These are phyloP conservation scores for Ocimum tenuiflorum DNA, from an alignment of 257 asterid species.

Conservation along the genomic window DNA sequence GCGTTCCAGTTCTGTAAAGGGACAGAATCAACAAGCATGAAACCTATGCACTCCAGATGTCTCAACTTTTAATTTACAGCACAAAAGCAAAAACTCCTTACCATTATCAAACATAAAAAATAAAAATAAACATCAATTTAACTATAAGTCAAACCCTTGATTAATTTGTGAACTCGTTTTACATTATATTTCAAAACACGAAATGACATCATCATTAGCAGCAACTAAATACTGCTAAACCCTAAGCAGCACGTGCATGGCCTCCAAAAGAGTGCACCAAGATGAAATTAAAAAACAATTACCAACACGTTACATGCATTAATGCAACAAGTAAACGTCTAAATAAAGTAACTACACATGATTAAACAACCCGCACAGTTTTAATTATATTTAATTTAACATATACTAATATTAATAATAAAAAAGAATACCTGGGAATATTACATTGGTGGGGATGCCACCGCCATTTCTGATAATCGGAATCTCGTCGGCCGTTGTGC, in stretches of 20 bases:
- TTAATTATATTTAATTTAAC: too few relatives aligned
- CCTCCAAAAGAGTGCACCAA: constrained; percentile 13
- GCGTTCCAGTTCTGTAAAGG: neutral
- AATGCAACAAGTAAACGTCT: neutral
- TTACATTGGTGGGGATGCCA: constrained; percentile 70
- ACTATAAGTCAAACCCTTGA: neutral
- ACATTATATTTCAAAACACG: neutral
- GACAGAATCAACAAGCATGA: constrained; percentile 12
- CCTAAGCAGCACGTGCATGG: constrained; percentile 28
- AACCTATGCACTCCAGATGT: constrained; percentile 10
- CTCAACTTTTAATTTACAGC: neutral
- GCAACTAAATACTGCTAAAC: constrained; percentile 1
- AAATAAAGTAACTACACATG: neutral
- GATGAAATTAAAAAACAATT: neutral
- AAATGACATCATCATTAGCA: constrained; percentile 9
- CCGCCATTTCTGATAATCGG: constrained; percentile 65
- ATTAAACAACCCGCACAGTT: too few relatives aligned
- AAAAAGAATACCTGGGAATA: constrained; percentile 53
- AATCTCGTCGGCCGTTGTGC: constrained; percentile 48
- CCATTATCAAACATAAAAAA: neutral
- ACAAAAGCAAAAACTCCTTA: neutral
- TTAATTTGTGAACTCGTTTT: too few relatives aligned
- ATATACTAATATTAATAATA: too few relatives aligned
- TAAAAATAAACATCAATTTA: neutral
- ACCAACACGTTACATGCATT: neutral